Evolutionary conservation across 768 basidiomycete species (phyloP).

Genomic region (Naganishia antarctica): DNA sequence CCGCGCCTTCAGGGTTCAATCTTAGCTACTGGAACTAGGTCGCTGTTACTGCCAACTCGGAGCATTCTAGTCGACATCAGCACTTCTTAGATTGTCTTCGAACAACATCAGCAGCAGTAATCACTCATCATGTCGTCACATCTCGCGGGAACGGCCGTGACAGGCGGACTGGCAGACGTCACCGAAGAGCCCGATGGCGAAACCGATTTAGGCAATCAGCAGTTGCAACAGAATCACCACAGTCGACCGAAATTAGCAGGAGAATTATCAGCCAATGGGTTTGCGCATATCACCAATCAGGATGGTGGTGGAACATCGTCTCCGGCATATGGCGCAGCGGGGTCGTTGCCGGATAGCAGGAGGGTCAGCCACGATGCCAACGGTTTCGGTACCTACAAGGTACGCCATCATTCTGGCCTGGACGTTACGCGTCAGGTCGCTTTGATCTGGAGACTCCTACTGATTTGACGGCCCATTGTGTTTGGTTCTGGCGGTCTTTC

Average conservation of each 20-base stretch:
- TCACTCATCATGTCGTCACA: conserved; percentile 7
- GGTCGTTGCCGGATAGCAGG: conserved; percentile 2
- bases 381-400: background rate
- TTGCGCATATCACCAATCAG: background rate
- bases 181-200: conserved; percentile 26
- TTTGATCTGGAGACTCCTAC: no score
- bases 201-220: conserved; percentile 20
- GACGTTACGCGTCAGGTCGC: background rate
- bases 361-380: conserved; percentile 8
- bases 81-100: no score
- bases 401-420: background rate
- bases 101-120: background rate
- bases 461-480: conserved; percentile 1
- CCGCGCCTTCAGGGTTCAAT: no score
- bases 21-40: no score
- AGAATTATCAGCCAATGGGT: background rate
- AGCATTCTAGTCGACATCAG: background rate
- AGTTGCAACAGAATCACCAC: background rate
- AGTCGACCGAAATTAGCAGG: background rate
- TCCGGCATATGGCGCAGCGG: background rate
- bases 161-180: conserved; percentile 21
- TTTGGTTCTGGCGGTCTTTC: background rate
- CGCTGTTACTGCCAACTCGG: background rate
- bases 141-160: conserved; percentile 5
- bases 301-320: background rate